phyloP scores from a whole-genome alignment of 805 yeast species.

The Saccharomycopsis microspora region DNA sequence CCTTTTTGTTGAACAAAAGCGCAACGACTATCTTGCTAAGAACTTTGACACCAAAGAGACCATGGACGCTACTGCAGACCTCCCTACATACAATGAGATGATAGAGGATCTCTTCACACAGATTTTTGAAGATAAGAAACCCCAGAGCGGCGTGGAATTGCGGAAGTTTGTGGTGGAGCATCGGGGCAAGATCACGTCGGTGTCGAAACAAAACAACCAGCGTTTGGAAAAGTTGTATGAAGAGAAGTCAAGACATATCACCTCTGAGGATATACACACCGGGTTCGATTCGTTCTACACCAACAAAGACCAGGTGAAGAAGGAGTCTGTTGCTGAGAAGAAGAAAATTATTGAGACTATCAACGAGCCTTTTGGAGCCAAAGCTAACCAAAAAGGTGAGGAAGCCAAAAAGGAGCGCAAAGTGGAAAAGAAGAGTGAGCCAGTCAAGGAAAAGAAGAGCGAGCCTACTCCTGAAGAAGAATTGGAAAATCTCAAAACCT shows the following conservation, averaged over 20 bases:
- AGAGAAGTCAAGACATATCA: constrained; percentile 66
- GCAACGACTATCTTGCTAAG: constrained; percentile 33
- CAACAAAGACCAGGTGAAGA: constrained; percentile 14
- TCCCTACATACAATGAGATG: constrained; percentile 80
- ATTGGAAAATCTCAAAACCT: constrained; percentile 38
- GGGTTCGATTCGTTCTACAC: constrained; percentile 53
- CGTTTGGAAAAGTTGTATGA: constrained; percentile 56
- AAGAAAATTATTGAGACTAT: constrained; percentile 34
- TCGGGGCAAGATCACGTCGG: constrained; percentile 56
- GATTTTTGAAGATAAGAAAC: constrained; percentile 44
- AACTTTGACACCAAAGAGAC: constrained; percentile 46
- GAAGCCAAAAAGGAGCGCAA: constrained; percentile 19
- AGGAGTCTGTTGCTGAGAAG: constrained; percentile 44
- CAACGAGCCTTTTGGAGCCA: constrained; percentile 11
- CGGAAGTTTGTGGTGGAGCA: constrained; percentile 42
- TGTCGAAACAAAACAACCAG: constrained; percentile 48
- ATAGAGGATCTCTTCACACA: constrained; percentile 81
- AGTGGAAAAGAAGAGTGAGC: not conserved
- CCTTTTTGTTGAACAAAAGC: constrained; percentile 17
- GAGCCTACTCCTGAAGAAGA: constrained; percentile 20
- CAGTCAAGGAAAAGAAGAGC: not conserved
- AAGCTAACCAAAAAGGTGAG: constrained; percentile 17
- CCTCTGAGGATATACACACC: constrained; percentile 83
- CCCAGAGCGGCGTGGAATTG: constrained; percentile 33
- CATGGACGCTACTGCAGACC: constrained; percentile 32